Conservation (phyloP, 805 yeast genomes). For the Metschnikowia proteae region DNA sequence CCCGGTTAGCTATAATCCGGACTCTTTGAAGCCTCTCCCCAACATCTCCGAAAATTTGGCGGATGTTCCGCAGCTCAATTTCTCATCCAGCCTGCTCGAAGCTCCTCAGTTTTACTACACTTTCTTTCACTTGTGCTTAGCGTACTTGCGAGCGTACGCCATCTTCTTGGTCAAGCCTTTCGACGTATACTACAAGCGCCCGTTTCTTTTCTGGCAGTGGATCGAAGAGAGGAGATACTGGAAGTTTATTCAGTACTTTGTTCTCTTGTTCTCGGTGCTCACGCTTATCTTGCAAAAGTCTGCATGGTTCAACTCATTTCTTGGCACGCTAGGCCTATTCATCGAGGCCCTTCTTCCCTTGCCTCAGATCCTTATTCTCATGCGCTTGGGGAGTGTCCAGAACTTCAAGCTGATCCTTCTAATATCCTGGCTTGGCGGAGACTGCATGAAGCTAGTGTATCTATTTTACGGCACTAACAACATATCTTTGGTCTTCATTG, state of each 20-base stretch:
- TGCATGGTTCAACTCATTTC: slow-evolving; percentile 41
- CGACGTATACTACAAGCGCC: slow-evolving; percentile 65
- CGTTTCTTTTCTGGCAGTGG: slow-evolving; percentile 87
- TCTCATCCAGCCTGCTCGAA: slow-evolving; percentile 10
- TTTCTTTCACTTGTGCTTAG: slow-evolving; percentile 6
- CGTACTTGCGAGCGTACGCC: slow-evolving; percentile 13
- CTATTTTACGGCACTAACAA: slow-evolving; percentile 72
- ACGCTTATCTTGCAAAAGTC: slow-evolving; percentile 39
- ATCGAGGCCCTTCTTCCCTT: slow-evolving; percentile 71
- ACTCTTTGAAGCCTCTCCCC: slow-evolving; percentile 28
- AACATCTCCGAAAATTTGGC: slow-evolving; percentile 26
- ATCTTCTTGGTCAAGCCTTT: slow-evolving; percentile 50
- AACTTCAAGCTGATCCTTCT: slow-evolving; percentile 76
- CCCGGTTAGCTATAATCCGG: slow-evolving; percentile 35
- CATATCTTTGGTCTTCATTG: slow-evolving; percentile 58
- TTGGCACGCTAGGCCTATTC: slow-evolving; percentile 64
- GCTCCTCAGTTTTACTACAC: slow-evolving; percentile 8
- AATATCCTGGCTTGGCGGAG: slow-evolving; percentile 88
- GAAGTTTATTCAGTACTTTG: slow-evolving; percentile 54
- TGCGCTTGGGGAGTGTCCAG: slow-evolving; percentile 62
- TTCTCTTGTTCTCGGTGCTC: slow-evolving; percentile 35
- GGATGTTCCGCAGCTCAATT: slow-evolving; percentile 8
- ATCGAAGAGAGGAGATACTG: slow-evolving; percentile 53
- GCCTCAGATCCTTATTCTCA: slow-evolving; percentile 71
- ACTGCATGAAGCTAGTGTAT: slow-evolving; percentile 70